phyloP scores from a whole-genome alignment of 495 filamentous ascomycete species.

The Podospora sp. region DNA sequence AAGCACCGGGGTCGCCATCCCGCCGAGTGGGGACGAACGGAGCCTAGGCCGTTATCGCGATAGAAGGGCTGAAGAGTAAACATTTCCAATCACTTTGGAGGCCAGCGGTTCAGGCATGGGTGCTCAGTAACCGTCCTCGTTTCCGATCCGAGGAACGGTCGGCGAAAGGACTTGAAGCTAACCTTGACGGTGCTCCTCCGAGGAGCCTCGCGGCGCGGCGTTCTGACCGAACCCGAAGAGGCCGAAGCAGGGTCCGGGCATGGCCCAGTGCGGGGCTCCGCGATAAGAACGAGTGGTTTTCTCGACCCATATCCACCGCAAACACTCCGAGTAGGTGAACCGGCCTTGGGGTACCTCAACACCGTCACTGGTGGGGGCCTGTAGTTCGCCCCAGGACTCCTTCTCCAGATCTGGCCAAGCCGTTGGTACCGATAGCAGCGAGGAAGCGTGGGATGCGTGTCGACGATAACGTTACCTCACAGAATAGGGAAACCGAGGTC shows the following conservation, averaged over 20 bases:
- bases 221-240: neutral
- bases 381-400: neutral
- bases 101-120: no score
- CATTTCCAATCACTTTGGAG: no score
- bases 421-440: neutral
- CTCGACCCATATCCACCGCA: neutral
- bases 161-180: no score
- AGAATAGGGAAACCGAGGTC: neutral
- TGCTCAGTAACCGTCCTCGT: no score
- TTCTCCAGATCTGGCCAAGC: neutral
- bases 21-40: neutral
- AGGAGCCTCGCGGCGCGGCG: neutral
- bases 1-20: neutral
- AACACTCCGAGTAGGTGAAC: neutral
- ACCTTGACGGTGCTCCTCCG: no score
- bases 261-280: neutral
- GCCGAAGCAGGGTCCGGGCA: neutral
- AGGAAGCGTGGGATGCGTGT: neutral
- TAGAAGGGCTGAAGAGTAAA: neutral
- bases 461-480: no score
- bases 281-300: neutral
- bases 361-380: neutral
- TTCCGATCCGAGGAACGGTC: no score
- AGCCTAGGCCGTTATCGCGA: neutral
- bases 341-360: neutral